Evolutionary conservation across 352 stramenopile species (phyloP).

Genomic region (Globisporangium cederbergense): DNA sequence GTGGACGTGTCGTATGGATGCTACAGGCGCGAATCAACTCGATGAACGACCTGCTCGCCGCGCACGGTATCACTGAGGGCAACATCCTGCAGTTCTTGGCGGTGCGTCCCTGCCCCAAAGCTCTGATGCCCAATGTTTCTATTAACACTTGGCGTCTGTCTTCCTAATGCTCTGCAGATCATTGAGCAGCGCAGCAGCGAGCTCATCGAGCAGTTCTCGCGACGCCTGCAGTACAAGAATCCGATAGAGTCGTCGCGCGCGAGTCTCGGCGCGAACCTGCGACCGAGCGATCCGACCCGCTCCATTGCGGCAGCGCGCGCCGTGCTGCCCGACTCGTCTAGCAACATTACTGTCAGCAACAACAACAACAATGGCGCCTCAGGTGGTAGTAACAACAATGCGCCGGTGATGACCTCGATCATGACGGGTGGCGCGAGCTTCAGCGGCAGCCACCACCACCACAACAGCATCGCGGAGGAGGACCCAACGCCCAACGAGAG

Average conservation of each 20-base stretch:
- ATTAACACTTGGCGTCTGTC: not conserved
- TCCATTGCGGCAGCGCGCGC: slow-evolving; percentile 45
- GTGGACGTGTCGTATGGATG: too few species aligned
- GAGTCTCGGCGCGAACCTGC: slow-evolving; percentile 58
- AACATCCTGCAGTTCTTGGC: slow-evolving; percentile 83
- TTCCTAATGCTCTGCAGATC: slow-evolving; percentile 33
- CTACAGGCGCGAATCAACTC: slow-evolving; percentile 76
- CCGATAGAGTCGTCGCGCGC: slow-evolving; percentile 46
- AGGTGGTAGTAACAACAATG: not conserved
- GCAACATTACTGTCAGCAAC: not conserved
- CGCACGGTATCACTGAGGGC: slow-evolving; percentile 74
- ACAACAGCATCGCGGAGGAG: slow-evolving; percentile 44
- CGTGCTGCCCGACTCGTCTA: slow-evolving; percentile 36
- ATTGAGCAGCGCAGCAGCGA: slow-evolving; percentile 82
- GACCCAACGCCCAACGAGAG: slow-evolving; percentile 34
- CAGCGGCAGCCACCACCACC: slow-evolving; percentile 4
- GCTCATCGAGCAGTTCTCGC: slow-evolving; percentile 74
- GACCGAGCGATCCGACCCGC: slow-evolving; percentile 61
- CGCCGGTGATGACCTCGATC: slow-evolving; percentile 6
- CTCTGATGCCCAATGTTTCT: too few species aligned
- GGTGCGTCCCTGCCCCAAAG: not conserved
- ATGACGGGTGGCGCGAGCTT: slow-evolving; percentile 10
- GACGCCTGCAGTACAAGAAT: slow-evolving; percentile 66
- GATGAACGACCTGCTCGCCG: slow-evolving; percentile 78
- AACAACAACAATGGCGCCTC: not conserved